Percentiles rank a stretch among this genome's conserved stretches.
These are phyloP conservation scores for Penicillium sp. DNA, from an alignment of 2,329 filamentous ascomycete species.

Conservation along the genomic window DNA sequence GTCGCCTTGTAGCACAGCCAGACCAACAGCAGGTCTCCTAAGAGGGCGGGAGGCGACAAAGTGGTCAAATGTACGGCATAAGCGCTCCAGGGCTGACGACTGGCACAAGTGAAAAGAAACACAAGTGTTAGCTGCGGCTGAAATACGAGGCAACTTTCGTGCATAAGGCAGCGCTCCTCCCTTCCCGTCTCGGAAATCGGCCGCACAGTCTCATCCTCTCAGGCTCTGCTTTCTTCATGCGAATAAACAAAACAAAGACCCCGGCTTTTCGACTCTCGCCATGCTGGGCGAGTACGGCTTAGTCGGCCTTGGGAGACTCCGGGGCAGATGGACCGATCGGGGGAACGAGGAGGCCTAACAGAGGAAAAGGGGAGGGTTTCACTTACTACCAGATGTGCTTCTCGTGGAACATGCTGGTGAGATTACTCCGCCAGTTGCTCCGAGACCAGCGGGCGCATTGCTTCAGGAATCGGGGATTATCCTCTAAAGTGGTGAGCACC, in stretches of 20 bases:
- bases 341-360: neutral
- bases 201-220: neutral
- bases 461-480: conserved; percentile 80
- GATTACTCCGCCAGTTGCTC: conserved; percentile 97
- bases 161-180: neutral
- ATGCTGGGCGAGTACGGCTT: neutral
- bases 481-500: conserved; percentile 87
- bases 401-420: conserved; percentile 81
- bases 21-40: conserved; percentile 70
- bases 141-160: neutral
- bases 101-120: conserved; percentile 36
- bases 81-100: conserved; percentile 86
- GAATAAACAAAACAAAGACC: neutral
- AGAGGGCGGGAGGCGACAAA: conserved; percentile 79
- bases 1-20: conserved; percentile 66
- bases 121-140: conserved; percentile 4
- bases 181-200: neutral
- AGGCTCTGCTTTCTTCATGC: neutral
- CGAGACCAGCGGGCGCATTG: conserved; percentile 93
- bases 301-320: neutral
- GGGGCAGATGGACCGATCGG: neutral
- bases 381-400: conserved; percentile 82
- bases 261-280: neutral
- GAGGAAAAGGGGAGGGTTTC: conserved; percentile 12
- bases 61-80: conserved; percentile 92